Conservation (phyloP, 2,329 filamentous ascomycete species). For the Beauveria australis region DNA sequence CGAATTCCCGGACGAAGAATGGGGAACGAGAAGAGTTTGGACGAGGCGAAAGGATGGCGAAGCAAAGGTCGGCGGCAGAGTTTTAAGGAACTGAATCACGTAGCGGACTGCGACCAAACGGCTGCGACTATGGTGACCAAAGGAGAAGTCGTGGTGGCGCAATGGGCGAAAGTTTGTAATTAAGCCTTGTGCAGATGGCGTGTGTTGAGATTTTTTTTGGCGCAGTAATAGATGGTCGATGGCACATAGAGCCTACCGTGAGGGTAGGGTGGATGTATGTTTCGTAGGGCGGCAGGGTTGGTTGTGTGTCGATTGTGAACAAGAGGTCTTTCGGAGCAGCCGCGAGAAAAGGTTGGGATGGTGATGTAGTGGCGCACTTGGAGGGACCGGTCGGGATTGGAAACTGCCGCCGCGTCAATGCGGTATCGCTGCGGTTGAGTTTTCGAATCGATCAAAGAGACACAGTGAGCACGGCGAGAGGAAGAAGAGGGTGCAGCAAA, state of each 20-base stretch:
- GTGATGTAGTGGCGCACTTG: too few species aligned
- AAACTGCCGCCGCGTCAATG: not conserved
- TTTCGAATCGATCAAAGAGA: not conserved
- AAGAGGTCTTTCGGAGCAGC: not conserved
- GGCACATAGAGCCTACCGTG: not conserved
- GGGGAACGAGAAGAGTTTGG: not conserved
- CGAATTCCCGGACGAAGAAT: not conserved
- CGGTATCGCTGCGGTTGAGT: not conserved
- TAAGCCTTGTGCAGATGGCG: not conserved
- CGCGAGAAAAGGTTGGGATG: not conserved
- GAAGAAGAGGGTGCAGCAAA: not conserved
- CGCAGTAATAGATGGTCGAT: not conserved
- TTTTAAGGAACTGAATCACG: not conserved
- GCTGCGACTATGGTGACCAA: not conserved
- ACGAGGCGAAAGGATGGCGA: not conserved
- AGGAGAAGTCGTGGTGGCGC: not conserved
- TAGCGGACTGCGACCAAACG: not conserved
- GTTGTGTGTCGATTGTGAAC: not conserved
- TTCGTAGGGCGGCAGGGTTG: not conserved
- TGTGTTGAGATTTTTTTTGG: not conserved
- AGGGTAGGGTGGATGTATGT: not conserved
- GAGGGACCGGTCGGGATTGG: too few species aligned
- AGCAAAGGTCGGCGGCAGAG: too few species aligned
- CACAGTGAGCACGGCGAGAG: not conserved
- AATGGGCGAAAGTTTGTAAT: not conserved